phyloP scores from a whole-genome alignment of 2,329 filamentous ascomycete species.

The Chaetoscypha palmicola region DNA sequence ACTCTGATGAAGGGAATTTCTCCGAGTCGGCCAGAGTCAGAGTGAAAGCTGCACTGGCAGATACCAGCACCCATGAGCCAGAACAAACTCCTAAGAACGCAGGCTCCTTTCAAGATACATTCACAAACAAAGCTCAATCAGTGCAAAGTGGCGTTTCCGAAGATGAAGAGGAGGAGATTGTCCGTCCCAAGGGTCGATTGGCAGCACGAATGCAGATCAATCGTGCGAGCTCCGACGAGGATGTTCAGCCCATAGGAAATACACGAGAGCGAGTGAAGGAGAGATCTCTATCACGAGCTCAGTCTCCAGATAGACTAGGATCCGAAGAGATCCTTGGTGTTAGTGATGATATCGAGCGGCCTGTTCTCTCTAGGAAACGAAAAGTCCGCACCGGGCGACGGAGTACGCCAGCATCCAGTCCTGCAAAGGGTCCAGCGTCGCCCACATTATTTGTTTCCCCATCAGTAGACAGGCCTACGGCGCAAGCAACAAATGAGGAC shows the following conservation, averaged over 20 bases:
- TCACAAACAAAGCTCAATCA: neutral
- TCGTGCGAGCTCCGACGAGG: conserved; percentile 14
- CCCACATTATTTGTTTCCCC: conserved; percentile 38
- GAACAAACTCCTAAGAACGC: conserved; percentile 1
- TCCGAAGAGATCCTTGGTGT: conserved; percentile 33
- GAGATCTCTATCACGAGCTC: conserved; percentile 34
- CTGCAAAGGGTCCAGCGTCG: conserved; percentile 19
- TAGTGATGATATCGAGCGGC: conserved; percentile 20
- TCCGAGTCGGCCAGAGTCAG: conserved; percentile 18
- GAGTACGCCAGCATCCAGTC: conserved; percentile 20
- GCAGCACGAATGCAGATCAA: conserved; percentile 54
- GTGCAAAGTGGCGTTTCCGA: conserved; percentile 18
- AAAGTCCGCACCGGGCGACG: conserved; percentile 19
- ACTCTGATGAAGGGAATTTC: conserved; percentile 35
- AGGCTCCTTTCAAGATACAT: conserved; percentile 5
- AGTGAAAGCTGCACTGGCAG: no score
- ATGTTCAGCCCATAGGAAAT: conserved; percentile 14
- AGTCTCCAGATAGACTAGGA: conserved; percentile 26
- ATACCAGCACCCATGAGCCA: no score
- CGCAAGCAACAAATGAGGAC: conserved; percentile 24
- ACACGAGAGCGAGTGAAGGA: conserved; percentile 39
- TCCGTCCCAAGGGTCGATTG: conserved; percentile 54
- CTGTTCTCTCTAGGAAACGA: conserved; percentile 24
- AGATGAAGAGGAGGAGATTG: conserved; percentile 43
- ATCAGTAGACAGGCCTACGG: conserved; percentile 22